Base-by-base conservation (phyloP, 805 yeast genomes). In the Candida nonsorbophila region DNA sequence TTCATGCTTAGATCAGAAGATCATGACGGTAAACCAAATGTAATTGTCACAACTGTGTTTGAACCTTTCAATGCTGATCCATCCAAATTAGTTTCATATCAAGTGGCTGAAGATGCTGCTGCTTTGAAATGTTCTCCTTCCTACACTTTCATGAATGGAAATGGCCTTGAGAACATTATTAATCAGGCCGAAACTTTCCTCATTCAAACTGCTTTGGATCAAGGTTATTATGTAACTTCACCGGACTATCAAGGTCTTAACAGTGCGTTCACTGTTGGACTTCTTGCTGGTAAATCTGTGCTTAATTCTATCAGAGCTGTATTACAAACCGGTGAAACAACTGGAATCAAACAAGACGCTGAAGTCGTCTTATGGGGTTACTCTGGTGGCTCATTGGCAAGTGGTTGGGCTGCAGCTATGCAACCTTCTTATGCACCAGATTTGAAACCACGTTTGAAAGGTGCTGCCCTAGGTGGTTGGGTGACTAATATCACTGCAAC, bases 171-270 rank as follows among this genome's bases (percentile, higher is more conserved):
- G 3, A 42, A 38, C 7, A 11, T 45, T 7, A 31, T 32, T n/a
- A 36, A 37, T 4, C 38, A 46, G 25, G 20, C 32, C 4, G 54
- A 44, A 35, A 37, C 43, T 38, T 32, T 28, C 11, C 32, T 39
- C n/a, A 33, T 47, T 15, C 43, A 34, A 13, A 35, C 41, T 5
- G 48, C 47, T 8, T 37, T 51, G 14, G 36, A 44, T 15, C 34
- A 44, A 23, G 68, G 67, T 5, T 60, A 51, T 44, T 52, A 41
- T 36, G 58, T 59, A 4, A 48, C 54, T 1, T 38, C 47, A 5
- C 53, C 65, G 1, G 66, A 58, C 36, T 55, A 59, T 29, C 58
- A 59, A 31, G 65, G 67, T 5, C 45, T 50, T 2, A 40, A 40
- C 5, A 41, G 50, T 1, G 45, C 60, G 1, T 60, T 55, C 33